A percentile compares a stretch with the other conserved stretches of the same genome.
Evolutionary conservation across 441 rosid species (phyloP).

Genomic region (Gossypium gossypioides): DNA sequence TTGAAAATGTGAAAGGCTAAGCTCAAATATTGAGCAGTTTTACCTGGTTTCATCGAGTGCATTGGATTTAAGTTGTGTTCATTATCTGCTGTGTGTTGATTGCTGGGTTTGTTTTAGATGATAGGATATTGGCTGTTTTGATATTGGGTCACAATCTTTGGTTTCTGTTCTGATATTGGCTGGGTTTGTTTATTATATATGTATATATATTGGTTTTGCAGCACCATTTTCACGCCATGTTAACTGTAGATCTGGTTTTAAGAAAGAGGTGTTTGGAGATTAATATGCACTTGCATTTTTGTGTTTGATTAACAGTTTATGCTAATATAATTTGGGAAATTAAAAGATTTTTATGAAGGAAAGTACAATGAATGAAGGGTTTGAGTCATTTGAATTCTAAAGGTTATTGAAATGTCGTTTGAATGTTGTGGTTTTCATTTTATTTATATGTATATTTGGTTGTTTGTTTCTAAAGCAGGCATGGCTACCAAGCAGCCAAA

Average conservation of each 20-base stretch:
- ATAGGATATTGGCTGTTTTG: neutral
- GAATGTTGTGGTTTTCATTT: neutral
- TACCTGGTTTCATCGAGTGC: neutral
- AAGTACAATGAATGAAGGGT: neutral
- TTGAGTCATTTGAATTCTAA: neutral
- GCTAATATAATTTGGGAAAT: neutral
- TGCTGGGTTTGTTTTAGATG: neutral
- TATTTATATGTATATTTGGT: neutral
- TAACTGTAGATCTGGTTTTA: neutral
- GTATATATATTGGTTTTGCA: neutral
- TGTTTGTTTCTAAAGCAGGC: slow-evolving; percentile 15
- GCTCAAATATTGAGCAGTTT: neutral
- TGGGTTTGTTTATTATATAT: neutral
- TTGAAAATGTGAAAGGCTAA: neutral
- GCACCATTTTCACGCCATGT: neutral
- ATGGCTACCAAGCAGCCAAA: slow-evolving; percentile 52
- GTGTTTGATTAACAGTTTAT: neutral
- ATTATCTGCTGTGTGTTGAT: neutral
- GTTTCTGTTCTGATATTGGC: neutral
- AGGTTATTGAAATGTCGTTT: neutral
- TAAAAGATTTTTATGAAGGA: neutral
- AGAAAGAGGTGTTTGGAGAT: neutral
- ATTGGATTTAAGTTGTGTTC: neutral
- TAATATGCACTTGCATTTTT: neutral
- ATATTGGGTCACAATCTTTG: neutral